Evolutionary conservation across 768 basidiomycete genomes (phyloP), one percentile per base, ranked within the genome.

Genomic region (Amanita polypyramis): DNA sequence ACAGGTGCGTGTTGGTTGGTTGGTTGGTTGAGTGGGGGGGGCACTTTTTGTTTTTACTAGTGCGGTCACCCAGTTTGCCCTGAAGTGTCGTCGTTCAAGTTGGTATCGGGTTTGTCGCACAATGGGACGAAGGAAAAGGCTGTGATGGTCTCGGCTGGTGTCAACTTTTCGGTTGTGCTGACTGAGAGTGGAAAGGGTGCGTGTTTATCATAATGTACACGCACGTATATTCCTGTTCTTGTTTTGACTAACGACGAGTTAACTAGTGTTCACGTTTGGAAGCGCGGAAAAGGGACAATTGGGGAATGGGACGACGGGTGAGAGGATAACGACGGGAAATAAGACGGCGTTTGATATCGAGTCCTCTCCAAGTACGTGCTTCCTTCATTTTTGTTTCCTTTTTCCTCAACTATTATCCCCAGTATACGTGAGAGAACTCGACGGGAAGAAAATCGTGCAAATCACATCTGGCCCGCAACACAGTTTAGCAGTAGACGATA

Each of bases 281-380:
- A 93, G 88, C 43, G 89, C 82, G 17, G 93, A 96, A 64, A 82
- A 89, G 50, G 95, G 95, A 1, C 94, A 96, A 54, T 70, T 97
- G 0, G 95, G 92, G 0, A 94, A 91, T 60, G 95, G 94, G 14
- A 79, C 79, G 53, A 94, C 91, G 0, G 91, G 94, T n/a, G 92
- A 95, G 63, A 78, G 89, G 30, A 88, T 95, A 50, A 77, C 82
- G 7, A 84, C 85, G 1, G 87, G 85, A 15, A 89, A 89, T 56
- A 91, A 91, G 64, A 79, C 82, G 0, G 80, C 77, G 9, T 95
- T 76, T 57, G 93, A 95, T 58, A 74, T 86, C 15, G 82, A 90
- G 55, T 65, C 69, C 29, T 72, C 77, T 7, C 87, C 88, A 20
- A 68, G 88, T 85, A 56, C 54, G 73, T 53, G 21, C 15, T 21